Evolutionary conservation across 345 rosid species (phyloP).

Genomic region (Physaria fendleri): DNA sequence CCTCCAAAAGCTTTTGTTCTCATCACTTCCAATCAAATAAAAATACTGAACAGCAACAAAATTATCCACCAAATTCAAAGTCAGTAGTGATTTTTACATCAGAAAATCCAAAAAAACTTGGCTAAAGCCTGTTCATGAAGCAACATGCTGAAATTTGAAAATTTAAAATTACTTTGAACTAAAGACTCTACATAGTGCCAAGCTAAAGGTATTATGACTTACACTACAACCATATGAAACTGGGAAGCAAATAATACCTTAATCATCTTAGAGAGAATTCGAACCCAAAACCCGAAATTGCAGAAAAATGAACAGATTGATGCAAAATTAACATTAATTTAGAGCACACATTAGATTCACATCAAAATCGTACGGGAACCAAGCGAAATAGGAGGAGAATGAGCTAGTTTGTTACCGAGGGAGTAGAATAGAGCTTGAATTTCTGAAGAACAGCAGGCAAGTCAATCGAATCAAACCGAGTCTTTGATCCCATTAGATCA

Average conservation of each 20-base stretch:
- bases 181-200: conserved; percentile 19
- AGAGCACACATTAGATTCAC: not conserved
- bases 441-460: conserved; percentile 58
- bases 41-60: conserved; percentile 44
- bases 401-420: conserved; percentile 39
- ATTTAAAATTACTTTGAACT: not conserved
- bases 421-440: conserved; percentile 76
- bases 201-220: no score
- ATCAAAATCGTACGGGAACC: not conserved
- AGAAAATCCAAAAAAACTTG: not conserved
- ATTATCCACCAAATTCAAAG: not conserved
- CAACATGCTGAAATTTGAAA: not conserved
- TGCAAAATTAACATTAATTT: not conserved
- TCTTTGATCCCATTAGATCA: conserved; percentile 38
- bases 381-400: not conserved
- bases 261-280: no score
- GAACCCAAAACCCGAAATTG: not conserved
- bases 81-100: not conserved
- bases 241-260: no score
- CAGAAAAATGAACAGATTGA: not conserved
- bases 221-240: no score
- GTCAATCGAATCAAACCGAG: conserved; percentile 29
- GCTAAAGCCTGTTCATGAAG: no score
- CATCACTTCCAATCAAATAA: conserved; percentile 81
- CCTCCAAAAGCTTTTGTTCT: conserved; percentile 49